These are phyloP conservation scores for Edaphochlamys debaryana DNA, from an alignment of 139 green algal genomes.

Conservation along the genomic window DNA sequence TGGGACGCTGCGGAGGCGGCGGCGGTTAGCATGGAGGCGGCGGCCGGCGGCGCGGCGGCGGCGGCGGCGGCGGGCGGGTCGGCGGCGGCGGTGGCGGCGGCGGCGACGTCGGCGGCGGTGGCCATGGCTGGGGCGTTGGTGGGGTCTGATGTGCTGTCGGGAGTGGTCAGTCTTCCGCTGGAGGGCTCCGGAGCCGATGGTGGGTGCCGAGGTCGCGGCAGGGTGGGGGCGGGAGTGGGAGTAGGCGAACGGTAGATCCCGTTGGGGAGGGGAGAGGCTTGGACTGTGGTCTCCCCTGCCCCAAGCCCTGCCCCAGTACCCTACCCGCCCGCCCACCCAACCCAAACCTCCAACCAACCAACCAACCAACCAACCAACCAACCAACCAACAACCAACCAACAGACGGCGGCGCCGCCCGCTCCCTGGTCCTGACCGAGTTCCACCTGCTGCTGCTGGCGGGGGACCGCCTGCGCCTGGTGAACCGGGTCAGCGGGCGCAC, in stretches of 20 bases:
- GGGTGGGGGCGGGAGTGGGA: background rate
- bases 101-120: background rate
- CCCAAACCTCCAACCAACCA: no score
- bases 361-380: no score
- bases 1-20: slow-evolving; percentile 23
- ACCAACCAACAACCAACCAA: no score
- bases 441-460: slow-evolving; percentile 83
- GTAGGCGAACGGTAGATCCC: no score
- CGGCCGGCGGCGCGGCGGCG: background rate
- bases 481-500: slow-evolving; percentile 71
- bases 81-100: background rate
- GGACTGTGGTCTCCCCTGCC: no score
- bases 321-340: background rate
- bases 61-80: background rate
- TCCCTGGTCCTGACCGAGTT: slow-evolving; percentile 77
- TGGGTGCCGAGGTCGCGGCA: background rate
- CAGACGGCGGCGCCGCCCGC: background rate
- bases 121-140: no score
- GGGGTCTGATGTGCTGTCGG: background rate
- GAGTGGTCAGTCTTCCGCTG: slow-evolving; percentile 20
- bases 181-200: background rate
- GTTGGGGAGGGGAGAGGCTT: no score
- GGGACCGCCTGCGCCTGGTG: slow-evolving; percentile 64
- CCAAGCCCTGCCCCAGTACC: no score
- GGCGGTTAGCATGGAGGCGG: no score